Evolutionary conservation across 2,329 filamentous ascomycete species (phyloP).

Genomic region (Claviceps digitariae): DNA sequence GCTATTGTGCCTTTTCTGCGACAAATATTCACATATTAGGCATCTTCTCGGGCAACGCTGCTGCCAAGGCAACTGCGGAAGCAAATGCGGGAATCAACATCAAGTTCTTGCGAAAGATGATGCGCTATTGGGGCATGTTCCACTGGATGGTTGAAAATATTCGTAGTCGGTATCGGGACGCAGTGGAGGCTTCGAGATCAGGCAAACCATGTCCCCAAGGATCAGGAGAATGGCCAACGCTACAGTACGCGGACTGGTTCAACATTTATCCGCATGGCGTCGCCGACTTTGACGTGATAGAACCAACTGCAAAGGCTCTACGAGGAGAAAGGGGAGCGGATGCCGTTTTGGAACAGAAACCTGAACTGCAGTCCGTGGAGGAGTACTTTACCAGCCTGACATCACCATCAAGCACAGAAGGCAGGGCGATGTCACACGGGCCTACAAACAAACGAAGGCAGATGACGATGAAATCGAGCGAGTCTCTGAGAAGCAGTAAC

Average conservation of each 20-base stretch:
- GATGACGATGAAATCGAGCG: slow-evolving; percentile 22
- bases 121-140: slow-evolving; percentile 97
- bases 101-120: slow-evolving; percentile 85
- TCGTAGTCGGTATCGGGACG: slow-evolving; percentile 74
- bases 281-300: slow-evolving; percentile 69
- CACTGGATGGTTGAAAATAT: slow-evolving; percentile 92
- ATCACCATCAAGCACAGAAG: slow-evolving; percentile 41
- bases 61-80: slow-evolving; percentile 65
- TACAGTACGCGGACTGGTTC: slow-evolving; percentile 98
- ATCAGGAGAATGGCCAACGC: slow-evolving; percentile 48
- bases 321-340: slow-evolving; percentile 74
- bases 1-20: slow-evolving; percentile 87
- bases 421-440: slow-evolving; percentile 12
- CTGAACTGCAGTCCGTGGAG: slow-evolving; percentile 84
- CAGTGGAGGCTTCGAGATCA: slow-evolving; percentile 65
- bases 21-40: slow-evolving; percentile 91
- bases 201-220: slow-evolving; percentile 40
- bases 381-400: slow-evolving; percentile 81
- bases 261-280: slow-evolving; percentile 88
- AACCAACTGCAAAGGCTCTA: slow-evolving; percentile 46
- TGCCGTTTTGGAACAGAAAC: slow-evolving; percentile 75
- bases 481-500: slow-evolving; percentile 1
- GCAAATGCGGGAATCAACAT: slow-evolving; percentile 78
- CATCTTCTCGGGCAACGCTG: slow-evolving; percentile 72
- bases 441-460: slow-evolving; percentile 22